Evolutionary conservation across 257 asterid species (phyloP), one percentile per base, ranked within the genome.

Genomic region (Solanum peruvianum): DNA sequence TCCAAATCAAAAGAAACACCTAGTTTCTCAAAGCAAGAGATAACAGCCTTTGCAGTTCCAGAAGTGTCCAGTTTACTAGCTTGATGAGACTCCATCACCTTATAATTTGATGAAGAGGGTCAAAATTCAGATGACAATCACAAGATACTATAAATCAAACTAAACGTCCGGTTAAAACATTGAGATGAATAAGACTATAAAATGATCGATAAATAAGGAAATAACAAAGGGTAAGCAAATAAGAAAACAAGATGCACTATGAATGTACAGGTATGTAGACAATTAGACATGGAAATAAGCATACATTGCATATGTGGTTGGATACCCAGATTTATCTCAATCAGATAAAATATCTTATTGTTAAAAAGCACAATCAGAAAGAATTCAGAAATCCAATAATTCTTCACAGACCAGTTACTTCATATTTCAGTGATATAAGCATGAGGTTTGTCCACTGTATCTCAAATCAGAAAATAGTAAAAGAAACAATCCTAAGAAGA

Each of bases 61-160:
- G 99, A 97, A 37, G 92, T 84, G 86, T 96, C 99, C 95, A 93
- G 87, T 91, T 97, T 97, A 87, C 98, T 89, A 73, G 98, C 96
- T 93, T 97, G 99, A 92, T 97, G 99, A 1, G 99, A 97, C 92
- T 97, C 99, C 95, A 93, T 92, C 90, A 97, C 99, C 99, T 96
- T 81, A 85, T 13, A 69, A 42, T 52, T 58, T 66, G 33, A 82
- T 56, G 16, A 58, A 66, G 60, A 85, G 35, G 86, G 52, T 52
- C 83, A 69, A 29, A 87, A 35, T 58, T 67, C 69, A 69, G 5
- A 44, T 29, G 33, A 16, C 11, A 10, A 67, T 42, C 64, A 67
- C 81, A 66, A 39, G 62, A 84, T 66, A 41, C 76, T 39, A 60
- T 31, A 64, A 84, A 84, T 29, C 64, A 85, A 70, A 78, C 84